Evolutionary conservation across 2,329 filamentous ascomycete genomes (phyloP).

Genomic region (Pseudogymnoascus sp.): DNA sequence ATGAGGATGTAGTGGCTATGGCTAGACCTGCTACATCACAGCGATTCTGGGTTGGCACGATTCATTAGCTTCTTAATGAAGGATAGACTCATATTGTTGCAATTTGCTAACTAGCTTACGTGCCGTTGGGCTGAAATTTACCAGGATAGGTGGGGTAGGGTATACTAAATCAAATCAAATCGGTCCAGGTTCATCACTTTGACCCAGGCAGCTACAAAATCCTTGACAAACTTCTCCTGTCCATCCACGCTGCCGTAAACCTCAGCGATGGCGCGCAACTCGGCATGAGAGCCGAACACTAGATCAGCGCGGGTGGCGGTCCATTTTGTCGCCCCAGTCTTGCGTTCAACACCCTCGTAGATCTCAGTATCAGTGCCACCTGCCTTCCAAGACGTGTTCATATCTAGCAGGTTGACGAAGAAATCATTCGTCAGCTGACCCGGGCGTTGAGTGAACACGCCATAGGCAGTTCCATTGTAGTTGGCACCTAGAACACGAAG

Average conservation of each 20-base stretch:
- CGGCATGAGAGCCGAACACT: conserved; percentile 66
- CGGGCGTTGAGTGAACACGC: conserved; percentile 61
- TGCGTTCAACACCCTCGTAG: conserved; percentile 60
- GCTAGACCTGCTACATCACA: no score
- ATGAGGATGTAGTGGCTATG: no score
- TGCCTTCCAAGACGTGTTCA: conserved; percentile 57
- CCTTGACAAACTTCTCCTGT: conserved; percentile 58
- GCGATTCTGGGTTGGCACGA: no score
- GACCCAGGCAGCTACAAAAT: conserved; percentile 65
- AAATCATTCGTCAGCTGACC: conserved; percentile 72
- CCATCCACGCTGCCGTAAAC: conserved; percentile 58
- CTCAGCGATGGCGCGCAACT: conserved; percentile 65
- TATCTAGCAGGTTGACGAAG: conserved; percentile 73
- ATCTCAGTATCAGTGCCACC: conserved; percentile 44
- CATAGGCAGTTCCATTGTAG: conserved; percentile 60
- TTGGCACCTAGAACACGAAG: conserved; percentile 64
- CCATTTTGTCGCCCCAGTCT: conserved; percentile 61
- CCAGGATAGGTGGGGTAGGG: no score
- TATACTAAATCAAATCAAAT: conserved; percentile 42
- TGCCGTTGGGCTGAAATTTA: no score
- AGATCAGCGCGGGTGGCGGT: conserved; percentile 62
- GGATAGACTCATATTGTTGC: no score
- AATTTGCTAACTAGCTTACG: no score
- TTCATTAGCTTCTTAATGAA: no score
- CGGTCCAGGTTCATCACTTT: conserved; percentile 72